Evolutionary conservation across 371 early-diverging fungal genomes (phyloP).

Genomic region (Lichtheimia ornata): DNA sequence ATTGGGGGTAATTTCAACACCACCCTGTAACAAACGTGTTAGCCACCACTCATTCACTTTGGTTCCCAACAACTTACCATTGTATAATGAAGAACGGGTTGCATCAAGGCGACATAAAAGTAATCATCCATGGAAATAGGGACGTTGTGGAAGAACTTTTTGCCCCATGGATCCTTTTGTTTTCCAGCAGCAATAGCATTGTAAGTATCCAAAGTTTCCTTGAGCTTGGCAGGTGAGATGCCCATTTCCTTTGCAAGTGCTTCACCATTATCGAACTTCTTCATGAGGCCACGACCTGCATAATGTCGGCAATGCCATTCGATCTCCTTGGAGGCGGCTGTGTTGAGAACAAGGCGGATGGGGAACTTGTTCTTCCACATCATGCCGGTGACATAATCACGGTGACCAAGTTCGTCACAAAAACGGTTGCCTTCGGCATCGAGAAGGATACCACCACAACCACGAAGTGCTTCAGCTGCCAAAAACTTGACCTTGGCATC

Average conservation of each 20-base stretch:
- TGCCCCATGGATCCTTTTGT: constrained; percentile 84
- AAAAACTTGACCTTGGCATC: constrained; percentile 85
- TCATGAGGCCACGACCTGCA: constrained; percentile 89
- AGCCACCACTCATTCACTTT: background rate
- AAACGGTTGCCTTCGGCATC: constrained; percentile 87
- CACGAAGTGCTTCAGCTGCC: constrained; percentile 97
- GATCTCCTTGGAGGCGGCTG: constrained; percentile 85
- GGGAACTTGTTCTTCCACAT: constrained; percentile 86
- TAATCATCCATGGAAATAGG: constrained; percentile 74
- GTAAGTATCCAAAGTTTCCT: constrained; percentile 81
- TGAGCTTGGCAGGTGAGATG: constrained; percentile 65
- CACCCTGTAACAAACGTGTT: constrained; percentile 62
- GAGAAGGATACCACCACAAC: constrained; percentile 90
- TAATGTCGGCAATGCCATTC: constrained; percentile 96
- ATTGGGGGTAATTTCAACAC: constrained; percentile 85
- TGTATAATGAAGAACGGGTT: constrained; percentile 94
- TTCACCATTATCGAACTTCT: constrained; percentile 70
- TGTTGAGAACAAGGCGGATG: constrained; percentile 84
- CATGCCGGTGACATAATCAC: constrained; percentile 85
- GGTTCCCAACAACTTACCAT: constrained; percentile 60
- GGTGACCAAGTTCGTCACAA: constrained; percentile 90
- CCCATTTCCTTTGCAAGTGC: constrained; percentile 86
- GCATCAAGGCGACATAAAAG: constrained; percentile 87
- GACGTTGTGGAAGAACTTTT: constrained; percentile 85
- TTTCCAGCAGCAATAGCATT: constrained; percentile 76